Conservation (phyloP, 768 basidiomycete species). For the Leucogyrophana mollusca region DNA sequence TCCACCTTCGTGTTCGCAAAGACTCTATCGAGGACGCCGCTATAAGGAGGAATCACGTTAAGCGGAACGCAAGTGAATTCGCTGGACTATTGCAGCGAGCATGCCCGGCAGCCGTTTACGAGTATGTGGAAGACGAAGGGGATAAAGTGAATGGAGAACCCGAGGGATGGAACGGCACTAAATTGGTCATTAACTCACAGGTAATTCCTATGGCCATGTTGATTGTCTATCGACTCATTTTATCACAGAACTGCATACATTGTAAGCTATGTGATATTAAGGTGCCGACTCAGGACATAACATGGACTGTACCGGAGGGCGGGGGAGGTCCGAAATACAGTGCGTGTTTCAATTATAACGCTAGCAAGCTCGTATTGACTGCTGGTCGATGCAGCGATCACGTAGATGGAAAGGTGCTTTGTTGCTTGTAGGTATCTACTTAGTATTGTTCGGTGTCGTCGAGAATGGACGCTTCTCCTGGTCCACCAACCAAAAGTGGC, state of each 20-base stretch:
- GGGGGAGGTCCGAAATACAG: constrained; percentile 97
- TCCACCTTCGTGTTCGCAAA: constrained; percentile 75
- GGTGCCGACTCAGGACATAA: constrained; percentile 94
- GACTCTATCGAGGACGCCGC: constrained; percentile 38
- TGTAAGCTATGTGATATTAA: constrained; percentile 98
- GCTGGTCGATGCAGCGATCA: too few relatives aligned
- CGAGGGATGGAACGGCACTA: constrained; percentile 76
- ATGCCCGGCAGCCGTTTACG: constrained; percentile 96
- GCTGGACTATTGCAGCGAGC: constrained; percentile 86
- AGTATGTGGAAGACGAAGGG: constrained; percentile 80
- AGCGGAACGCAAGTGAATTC: constrained; percentile 72
- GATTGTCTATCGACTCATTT: constrained; percentile 4
- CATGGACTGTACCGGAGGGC: constrained; percentile 96
- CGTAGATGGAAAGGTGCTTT: too few relatives aligned
- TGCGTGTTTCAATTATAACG: constrained; percentile 38
- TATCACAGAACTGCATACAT: constrained; percentile 79
- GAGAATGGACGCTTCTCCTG: too few relatives aligned
- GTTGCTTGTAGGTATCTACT: too few relatives aligned
- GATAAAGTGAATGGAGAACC: constrained; percentile 28
- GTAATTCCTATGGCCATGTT: constrained; percentile 30
- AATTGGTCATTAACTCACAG: constrained; percentile 95
- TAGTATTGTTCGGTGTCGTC: too few relatives aligned
- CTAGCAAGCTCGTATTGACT: background rate
- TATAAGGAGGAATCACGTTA: constrained; percentile 63
- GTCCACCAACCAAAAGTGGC: too few relatives aligned